A percentile compares a stretch with the other conserved stretches of the same genome.
Evolutionary conservation across 106 monocot species (phyloP).

Genomic region (Agapanthus africanus): DNA sequence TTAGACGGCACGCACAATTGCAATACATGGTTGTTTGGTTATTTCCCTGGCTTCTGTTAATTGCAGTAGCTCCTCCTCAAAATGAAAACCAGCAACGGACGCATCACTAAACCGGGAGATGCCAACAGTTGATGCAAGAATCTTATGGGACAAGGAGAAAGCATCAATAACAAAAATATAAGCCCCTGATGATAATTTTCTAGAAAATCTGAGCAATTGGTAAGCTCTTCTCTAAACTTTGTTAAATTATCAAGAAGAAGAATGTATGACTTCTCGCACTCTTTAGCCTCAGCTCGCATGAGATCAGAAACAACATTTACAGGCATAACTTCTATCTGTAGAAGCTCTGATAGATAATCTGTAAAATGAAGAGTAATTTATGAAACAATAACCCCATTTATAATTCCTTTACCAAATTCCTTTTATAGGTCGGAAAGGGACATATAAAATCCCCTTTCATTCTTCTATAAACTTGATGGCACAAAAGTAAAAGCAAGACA

Average conservation of each 20-base stretch:
- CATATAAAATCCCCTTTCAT: not conserved
- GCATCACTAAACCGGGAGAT: conserved; percentile 63
- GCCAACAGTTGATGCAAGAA: conserved; percentile 94
- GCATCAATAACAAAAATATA: conserved; percentile 82
- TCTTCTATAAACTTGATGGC: not conserved
- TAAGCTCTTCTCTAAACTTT: conserved; percentile 66
- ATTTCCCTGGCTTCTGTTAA: conserved; percentile 34
- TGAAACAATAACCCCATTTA: not conserved
- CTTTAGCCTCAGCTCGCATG: conserved; percentile 13
- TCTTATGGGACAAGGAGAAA: conserved; percentile 75
- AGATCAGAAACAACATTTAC: conserved; percentile 24
- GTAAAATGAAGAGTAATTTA: conserved; percentile 2
- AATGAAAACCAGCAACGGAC: conserved; percentile 89
- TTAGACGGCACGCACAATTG: conserved; percentile 38
- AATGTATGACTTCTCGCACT: conserved; percentile 31
- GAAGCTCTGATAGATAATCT: conserved; percentile 75
- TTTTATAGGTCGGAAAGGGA: not conserved
- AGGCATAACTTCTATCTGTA: conserved; percentile 58
- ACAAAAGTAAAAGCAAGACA: not conserved
- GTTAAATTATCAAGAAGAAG: conserved; percentile 73
- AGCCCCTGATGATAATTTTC: conserved; percentile 54
- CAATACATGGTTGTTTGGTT: conserved; percentile 54
- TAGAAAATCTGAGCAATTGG: conserved; percentile 58
- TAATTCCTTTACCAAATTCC: not conserved
- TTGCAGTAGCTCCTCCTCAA: conserved; percentile 58